Percentiles rank a stretch among this genome's conserved stretches.
phyloP scores from a whole-genome alignment of 1,139 yeast genomes.

The Hanseniaspora sp. region DNA sequence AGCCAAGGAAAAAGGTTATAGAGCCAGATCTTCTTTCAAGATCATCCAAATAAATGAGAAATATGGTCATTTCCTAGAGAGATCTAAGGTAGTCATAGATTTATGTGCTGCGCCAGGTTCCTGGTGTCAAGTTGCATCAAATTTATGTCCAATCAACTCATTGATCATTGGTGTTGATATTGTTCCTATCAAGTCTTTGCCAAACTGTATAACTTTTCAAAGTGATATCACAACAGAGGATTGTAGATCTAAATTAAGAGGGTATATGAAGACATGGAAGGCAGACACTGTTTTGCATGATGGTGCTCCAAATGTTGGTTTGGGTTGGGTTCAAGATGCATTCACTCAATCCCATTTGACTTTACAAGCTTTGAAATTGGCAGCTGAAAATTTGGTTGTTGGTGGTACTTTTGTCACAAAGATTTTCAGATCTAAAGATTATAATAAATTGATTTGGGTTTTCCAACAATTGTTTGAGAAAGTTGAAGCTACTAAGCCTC shows the following conservation, averaged over 20 bases:
- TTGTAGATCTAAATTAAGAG: constrained; percentile 85
- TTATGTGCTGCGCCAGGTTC: constrained; percentile 99
- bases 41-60: constrained; percentile 91
- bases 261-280: constrained; percentile 96
- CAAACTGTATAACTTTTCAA: constrained; percentile 87
- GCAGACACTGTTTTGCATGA: constrained; percentile 97
- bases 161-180: constrained; percentile 95
- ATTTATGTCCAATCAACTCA: constrained; percentile 82
- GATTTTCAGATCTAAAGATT: constrained; percentile 93
- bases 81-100: constrained; percentile 95
- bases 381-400: constrained; percentile 81
- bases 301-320: constrained; percentile 99
- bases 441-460: constrained; percentile 93
- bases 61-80: constrained; percentile 87
- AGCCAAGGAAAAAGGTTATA: constrained; percentile 94
- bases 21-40: constrained; percentile 98
- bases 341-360: constrained; percentile 95
- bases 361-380: constrained; percentile 80
- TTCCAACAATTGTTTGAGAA: constrained; percentile 90
- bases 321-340: constrained; percentile 99
- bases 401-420: constrained; percentile 98
- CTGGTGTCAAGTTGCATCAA: constrained; percentile 98
- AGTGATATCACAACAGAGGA: constrained; percentile 97
- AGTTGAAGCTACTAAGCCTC: constrained; percentile 97
- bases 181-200: constrained; percentile 89